A percentile compares a stretch with the other conserved stretches of the same genome.
These are phyloP conservation scores for Solanum appendiculatum DNA, from an alignment of 257 asterid species.

Conservation along the genomic window DNA sequence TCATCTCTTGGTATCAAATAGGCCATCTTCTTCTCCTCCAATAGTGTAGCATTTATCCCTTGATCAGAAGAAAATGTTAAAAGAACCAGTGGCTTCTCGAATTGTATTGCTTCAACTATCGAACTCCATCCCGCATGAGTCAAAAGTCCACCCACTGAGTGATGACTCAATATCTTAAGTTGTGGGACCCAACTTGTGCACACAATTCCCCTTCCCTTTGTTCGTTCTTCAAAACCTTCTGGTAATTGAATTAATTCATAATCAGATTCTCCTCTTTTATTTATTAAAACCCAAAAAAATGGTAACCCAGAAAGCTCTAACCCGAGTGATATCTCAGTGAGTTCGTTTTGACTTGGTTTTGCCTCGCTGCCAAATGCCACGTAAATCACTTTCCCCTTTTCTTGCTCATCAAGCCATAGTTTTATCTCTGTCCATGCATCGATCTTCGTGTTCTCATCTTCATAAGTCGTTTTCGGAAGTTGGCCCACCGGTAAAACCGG, in stretches of 20 bases:
- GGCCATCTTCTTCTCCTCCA: too few relatives aligned
- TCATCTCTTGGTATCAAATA: too few relatives aligned
- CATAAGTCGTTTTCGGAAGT: neutral
- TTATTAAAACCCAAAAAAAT: neutral
- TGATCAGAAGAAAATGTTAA: too few relatives aligned
- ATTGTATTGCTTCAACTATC: slow-evolving; percentile 7
- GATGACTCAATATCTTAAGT: slow-evolving; percentile 13
- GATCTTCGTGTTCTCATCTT: neutral
- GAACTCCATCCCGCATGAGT: slow-evolving; percentile 28
- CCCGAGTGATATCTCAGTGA: slow-evolving; percentile 17
- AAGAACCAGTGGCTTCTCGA: slow-evolving; percentile 2
- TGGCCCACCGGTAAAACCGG: slow-evolving; percentile 17
- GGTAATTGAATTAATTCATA: neutral
- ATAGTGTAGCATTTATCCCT: too few relatives aligned
- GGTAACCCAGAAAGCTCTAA: neutral
- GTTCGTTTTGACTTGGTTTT: slow-evolving; percentile 6
- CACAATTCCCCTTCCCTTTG: slow-evolving; percentile 11
- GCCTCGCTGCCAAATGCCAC: slow-evolving; percentile 20
- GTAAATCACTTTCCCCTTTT: slow-evolving; percentile 11
- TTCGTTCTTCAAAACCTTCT: slow-evolving; percentile 11
- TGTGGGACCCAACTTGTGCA: slow-evolving; percentile 26
- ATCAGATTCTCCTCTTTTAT: neutral
- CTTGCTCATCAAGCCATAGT: slow-evolving; percentile 6
- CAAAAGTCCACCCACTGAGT: slow-evolving; percentile 18
- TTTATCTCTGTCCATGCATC: neutral